Conservation (phyloP, 2,329 filamentous ascomycete species). For the Parafenestella ontariensis region DNA sequence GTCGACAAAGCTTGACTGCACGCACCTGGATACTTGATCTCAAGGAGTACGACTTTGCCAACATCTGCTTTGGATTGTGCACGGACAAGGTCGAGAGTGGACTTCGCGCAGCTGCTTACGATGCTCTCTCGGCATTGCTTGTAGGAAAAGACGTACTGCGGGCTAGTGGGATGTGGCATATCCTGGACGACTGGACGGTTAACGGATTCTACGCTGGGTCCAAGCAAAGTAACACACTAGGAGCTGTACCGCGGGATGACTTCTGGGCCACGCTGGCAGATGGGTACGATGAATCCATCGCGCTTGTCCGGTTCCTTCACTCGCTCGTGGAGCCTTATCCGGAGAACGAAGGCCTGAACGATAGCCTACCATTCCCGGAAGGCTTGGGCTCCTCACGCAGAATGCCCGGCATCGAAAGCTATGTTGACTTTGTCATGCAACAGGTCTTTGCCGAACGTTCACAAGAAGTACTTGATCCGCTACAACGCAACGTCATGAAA, state of each 20-base stretch:
- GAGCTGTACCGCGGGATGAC: constrained; percentile 36
- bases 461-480: constrained; percentile 66
- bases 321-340: constrained; percentile 72
- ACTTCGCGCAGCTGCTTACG: constrained; percentile 83
- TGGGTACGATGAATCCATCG: constrained; percentile 83
- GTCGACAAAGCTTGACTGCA: constrained; percentile 73
- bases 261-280: constrained; percentile 77
- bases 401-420: constrained; percentile 86
- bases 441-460: constrained; percentile 74
- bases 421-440: constrained; percentile 89
- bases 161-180: constrained; percentile 78
- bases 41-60: constrained; percentile 72
- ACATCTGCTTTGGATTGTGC: constrained; percentile 79
- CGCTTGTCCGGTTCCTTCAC: constrained; percentile 80
- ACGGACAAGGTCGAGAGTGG: constrained; percentile 78
- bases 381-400: constrained; percentile 78
- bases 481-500: constrained; percentile 75
- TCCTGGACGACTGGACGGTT: constrained; percentile 77
- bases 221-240: constrained; percentile 37
- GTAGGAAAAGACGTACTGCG: constrained; percentile 73
- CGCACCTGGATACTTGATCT: constrained; percentile 75
- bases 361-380: constrained; percentile 86
- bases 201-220: constrained; percentile 43
- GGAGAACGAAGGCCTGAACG: constrained; percentile 68
- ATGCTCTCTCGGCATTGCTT: constrained; percentile 76